Conservation (phyloP, 2,329 filamentous ascomycete species). For the Zymoseptoria passerinii region DNA sequence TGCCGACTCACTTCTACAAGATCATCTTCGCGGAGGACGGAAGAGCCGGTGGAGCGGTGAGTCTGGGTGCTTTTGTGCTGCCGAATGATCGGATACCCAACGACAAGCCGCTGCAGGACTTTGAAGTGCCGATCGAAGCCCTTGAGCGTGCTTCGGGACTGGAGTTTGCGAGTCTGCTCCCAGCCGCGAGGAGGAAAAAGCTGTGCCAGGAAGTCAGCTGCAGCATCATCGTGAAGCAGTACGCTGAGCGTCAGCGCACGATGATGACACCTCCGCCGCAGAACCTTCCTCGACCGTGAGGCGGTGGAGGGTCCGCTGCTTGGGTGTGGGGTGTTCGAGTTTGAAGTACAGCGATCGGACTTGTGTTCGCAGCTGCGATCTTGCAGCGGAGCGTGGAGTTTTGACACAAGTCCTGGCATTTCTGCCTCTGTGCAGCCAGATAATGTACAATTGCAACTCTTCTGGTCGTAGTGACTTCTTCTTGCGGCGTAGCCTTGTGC, state of each 20-base stretch:
- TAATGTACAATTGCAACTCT: constrained; percentile 7
- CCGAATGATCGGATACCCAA: constrained; percentile 87
- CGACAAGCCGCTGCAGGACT: constrained; percentile 76
- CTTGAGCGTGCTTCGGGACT: constrained; percentile 87
- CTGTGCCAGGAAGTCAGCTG: constrained; percentile 84
- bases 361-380: not conserved
- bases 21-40: constrained; percentile 94
- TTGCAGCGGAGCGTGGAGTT: constrained; percentile 8
- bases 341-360: not conserved
- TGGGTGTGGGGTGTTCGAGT: not conserved
- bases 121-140: constrained; percentile 88
- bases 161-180: constrained; percentile 79
- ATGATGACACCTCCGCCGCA: constrained; percentile 26
- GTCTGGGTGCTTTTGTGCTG: constrained; percentile 86
- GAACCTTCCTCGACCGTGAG: constrained; percentile 17
- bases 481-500: not conserved
- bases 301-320: constrained; percentile 2
- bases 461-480: not conserved
- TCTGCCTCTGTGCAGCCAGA: not conserved
- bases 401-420: constrained; percentile 4
- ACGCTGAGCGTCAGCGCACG: constrained; percentile 49
- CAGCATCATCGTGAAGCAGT: constrained; percentile 76
- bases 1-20: constrained; percentile 99
- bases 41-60: constrained; percentile 58
- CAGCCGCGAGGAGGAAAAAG: constrained; percentile 61